Conservation (phyloP, 805 yeast genomes). For the Wickerhamiella australiensis region DNA sequence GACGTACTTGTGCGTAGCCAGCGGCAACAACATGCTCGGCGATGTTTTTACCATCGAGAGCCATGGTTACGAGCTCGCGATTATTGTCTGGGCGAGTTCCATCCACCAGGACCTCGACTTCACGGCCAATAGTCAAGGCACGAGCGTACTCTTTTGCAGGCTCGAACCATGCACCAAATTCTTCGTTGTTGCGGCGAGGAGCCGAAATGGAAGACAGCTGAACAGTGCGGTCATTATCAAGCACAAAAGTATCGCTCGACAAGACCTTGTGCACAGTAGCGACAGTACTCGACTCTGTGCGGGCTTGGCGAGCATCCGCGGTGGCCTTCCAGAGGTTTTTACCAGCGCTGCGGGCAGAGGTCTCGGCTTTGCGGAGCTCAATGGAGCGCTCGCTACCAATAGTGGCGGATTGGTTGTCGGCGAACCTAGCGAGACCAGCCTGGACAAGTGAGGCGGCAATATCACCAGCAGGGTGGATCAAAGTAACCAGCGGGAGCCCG, state of each 20-base stretch:
- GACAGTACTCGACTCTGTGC: constrained; percentile 31
- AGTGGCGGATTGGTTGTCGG: constrained; percentile 65
- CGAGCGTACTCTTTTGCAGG: constrained; percentile 68
- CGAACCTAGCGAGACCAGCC: constrained; percentile 60
- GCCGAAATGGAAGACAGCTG: constrained; percentile 67
- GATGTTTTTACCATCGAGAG: constrained; percentile 44
- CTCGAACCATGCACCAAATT: constrained; percentile 44
- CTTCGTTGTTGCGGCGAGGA: constrained; percentile 53
- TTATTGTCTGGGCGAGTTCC: constrained; percentile 56
- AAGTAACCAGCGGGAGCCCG: constrained; percentile 31
- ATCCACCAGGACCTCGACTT: constrained; percentile 48
- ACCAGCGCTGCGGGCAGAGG: constrained; percentile 43
- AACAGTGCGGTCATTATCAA: constrained; percentile 45
- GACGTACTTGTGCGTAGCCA: constrained; percentile 75
- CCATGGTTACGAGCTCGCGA: constrained; percentile 52
- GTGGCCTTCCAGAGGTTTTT: constrained; percentile 46
- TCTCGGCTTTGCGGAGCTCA: constrained; percentile 51
- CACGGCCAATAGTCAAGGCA: constrained; percentile 55
- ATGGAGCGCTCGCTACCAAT: constrained; percentile 58
- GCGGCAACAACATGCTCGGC: constrained; percentile 46
- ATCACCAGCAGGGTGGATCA: constrained; percentile 66
- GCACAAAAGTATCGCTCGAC: constrained; percentile 52
- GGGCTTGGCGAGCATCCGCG: constrained; percentile 21
- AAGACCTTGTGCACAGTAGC: constrained; percentile 51
- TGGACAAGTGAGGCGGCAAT: constrained; percentile 56